Base-by-base conservation (phyloP, 2,329 filamentous ascomycete species). In the Neofusicoccum sp. region DNA sequence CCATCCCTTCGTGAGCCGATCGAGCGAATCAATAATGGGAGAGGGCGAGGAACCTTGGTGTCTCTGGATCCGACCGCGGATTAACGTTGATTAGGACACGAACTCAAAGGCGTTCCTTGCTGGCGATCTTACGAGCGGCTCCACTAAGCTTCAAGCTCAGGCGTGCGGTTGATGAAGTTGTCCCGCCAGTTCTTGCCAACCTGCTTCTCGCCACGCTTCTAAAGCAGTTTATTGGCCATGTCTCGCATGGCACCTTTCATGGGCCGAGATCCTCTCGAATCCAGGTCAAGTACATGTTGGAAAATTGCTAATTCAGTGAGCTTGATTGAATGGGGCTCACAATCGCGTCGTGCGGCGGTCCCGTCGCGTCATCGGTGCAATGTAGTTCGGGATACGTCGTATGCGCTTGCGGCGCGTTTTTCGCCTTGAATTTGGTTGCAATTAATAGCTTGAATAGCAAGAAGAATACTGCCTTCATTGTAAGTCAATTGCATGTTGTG, bases 51-150 rank as follows among this genome's bases (percentile, higher is more conserved):
- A 3, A 4, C 65, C 54, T 50, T 64, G 47, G 48, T 64, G 52
- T 28, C 36, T 54, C 39, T 49, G 37, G 64, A 67, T 67, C 39
- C 47, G 58, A 34, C n/a, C 16, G 54, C 64, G 65, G 39, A 64
- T 67, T 47, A 61, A 45, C 29, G 65, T 45, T 41, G 28, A 68
- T 69, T 68, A 41, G 43, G 34, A 61, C 60, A 64, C 33, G 61
- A 68, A 45, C 39, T 43, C 39, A 43, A 43, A 43, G 16, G 39
- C 39, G 39, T 68, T 47, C 33, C 39, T 43, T 5, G 62, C 65
- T 14, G 56, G 64, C 28, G 45, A 48, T 48, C 45, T 12, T 48
- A 48, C 45, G 45, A 48, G 45, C 22, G 22, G 45, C 45, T 44
- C 41, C 41, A 44, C 41, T 44, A n/a, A 44, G 41, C 8, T 44